Evolutionary conservation across 2,329 filamentous ascomycete genomes (phyloP).

Genomic region (Aspergillus ruber): DNA sequence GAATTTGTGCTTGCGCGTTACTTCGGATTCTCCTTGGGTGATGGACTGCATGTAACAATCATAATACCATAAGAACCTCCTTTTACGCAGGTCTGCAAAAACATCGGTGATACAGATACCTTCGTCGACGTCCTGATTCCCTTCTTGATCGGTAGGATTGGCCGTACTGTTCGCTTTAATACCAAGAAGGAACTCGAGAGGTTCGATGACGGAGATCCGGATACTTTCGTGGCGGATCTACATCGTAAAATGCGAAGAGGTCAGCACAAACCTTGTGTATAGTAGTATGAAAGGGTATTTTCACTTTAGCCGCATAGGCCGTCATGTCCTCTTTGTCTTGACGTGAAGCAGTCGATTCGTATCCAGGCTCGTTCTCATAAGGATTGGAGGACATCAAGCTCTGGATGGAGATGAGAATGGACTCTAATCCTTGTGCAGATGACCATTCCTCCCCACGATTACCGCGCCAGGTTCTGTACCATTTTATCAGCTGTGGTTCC

Average conservation of each 20-base stretch:
- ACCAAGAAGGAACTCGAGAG: conserved; percentile 71
- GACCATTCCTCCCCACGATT: conserved; percentile 93
- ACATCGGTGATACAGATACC: conserved; percentile 62
- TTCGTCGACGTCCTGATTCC: neutral
- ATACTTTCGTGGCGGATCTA: conserved; percentile 88
- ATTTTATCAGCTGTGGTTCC: conserved; percentile 6
- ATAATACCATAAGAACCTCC: conserved; percentile 92
- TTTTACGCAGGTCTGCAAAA: conserved; percentile 85
- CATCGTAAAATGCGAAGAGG: neutral
- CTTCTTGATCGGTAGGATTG: conserved; percentile 33
- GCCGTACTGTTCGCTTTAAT: conserved; percentile 51
- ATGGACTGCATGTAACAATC: conserved; percentile 74
- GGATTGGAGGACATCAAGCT: conserved; percentile 91
- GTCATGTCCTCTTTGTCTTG: conserved; percentile 67
- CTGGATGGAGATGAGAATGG: conserved; percentile 89
- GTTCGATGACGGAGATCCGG: conserved; percentile 76
- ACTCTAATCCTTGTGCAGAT: conserved; percentile 89
- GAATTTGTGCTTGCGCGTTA: conserved; percentile 60
- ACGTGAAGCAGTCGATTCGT: conserved; percentile 64
- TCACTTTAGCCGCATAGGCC: conserved; percentile 72
- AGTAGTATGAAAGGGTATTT: neutral
- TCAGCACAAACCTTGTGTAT: neutral
- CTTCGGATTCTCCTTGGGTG: conserved; percentile 47
- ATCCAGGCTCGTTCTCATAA: conserved; percentile 94
- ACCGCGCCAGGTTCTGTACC: conserved; percentile 77